Evolutionary conservation across 129 eudicot species (phyloP).

Genomic region (Lactuca sativa): DNA sequence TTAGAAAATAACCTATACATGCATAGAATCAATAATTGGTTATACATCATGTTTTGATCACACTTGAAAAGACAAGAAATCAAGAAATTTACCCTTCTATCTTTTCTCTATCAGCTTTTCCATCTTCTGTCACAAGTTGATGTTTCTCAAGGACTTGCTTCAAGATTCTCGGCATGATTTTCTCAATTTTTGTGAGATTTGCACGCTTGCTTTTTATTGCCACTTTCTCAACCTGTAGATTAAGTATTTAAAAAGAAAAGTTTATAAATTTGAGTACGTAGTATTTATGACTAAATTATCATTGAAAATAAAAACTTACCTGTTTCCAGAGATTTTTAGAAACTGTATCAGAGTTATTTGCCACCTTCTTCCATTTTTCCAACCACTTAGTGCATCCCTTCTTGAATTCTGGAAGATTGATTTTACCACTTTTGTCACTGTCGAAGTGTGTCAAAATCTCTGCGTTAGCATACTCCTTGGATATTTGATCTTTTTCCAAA

Average conservation of each 20-base stretch:
- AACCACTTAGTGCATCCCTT: conserved; percentile 22
- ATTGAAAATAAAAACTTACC: not conserved
- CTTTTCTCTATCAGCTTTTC: not conserved
- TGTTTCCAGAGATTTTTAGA: not conserved
- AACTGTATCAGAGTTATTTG: not conserved
- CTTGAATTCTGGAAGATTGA: conserved; percentile 4
- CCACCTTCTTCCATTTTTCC: conserved; percentile 10
- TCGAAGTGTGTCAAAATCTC: conserved; percentile 25
- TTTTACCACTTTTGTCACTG: conserved; percentile 8
- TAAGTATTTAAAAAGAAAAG: not conserved
- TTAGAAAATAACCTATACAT: conserved; percentile 9
- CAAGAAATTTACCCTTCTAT: not conserved
- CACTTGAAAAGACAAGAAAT: not conserved
- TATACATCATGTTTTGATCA: not conserved
- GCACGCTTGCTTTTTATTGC: conserved; percentile 4
- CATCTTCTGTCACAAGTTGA: conserved; percentile 14
- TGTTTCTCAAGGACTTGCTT: conserved; percentile 19
- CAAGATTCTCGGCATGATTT: conserved; percentile 26
- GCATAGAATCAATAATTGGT: no score
- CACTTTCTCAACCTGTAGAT: conserved; percentile 1
- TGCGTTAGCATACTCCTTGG: conserved; percentile 21
- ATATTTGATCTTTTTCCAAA: conserved; percentile 6
- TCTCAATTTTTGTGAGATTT: conserved; percentile 3
- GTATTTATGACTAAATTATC: not conserved
- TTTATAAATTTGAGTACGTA: not conserved